Base-by-base conservation (phyloP, 306 rosid genomes). In the Fragaria ananassa region DNA sequence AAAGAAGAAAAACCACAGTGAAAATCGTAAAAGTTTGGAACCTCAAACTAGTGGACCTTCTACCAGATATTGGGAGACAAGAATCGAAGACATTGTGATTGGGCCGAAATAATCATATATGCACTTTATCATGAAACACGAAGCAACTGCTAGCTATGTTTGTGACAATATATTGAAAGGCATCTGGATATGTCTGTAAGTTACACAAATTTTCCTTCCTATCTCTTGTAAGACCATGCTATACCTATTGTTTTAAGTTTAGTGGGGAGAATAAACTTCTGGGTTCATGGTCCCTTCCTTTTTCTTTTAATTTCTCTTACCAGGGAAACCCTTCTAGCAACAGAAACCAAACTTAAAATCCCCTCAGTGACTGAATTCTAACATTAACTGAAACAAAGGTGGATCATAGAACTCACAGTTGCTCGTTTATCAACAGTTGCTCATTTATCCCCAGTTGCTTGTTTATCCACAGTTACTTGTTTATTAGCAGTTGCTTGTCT, bases 341-440 rank as follows among this genome's bases (percentile, higher is more conserved):
- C 8, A 27, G 10, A 68, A 34, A 60, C 47, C 25, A 12, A 75
- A 66, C 4, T 47, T 18, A 57, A 66, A 13, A 44, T 23, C 50
- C 77, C 25, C 23, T 58, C 42, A 71, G 70, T 19, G 35, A 54
- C 15, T 39, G 29, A 23, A 9, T 51, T 61, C 42, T 47, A 67
- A 34, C 9, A 9, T 35, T 25, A 53, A 18, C 57, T 2, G 45
- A n/a, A 45, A 18, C 60, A 27, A 45, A 61, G 47, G 67, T 44
- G 21, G 45, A 63, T 46, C 69, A 23, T 41, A 71, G 57, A 77
- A 76, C 86, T 89, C 77, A 87, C 93, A 34, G 35, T 50, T 39
- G 72, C 49, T 61, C 17, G 23, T 19, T n/a, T 19, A 18, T 73
- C 76, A 35, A 14, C 91, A 34, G 35, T 50, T 39, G 72, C 50